Conservation (phyloP, 805 yeast species). For the Cyberlindnera americana region DNA sequence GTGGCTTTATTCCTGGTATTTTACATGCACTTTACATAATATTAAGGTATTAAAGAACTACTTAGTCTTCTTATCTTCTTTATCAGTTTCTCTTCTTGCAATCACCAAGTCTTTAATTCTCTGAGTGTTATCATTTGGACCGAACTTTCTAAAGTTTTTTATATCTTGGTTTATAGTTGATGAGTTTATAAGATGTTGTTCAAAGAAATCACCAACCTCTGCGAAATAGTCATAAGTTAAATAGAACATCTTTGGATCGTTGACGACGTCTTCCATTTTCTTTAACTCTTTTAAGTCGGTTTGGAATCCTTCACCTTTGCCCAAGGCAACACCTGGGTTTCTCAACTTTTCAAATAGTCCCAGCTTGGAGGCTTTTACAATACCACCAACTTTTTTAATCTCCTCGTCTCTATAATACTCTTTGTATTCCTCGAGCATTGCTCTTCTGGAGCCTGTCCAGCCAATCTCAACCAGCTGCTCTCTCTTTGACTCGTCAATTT, state of each 20-base stretch:
- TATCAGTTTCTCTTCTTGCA: slow-evolving; percentile 18
- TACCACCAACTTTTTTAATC: slow-evolving; percentile 67
- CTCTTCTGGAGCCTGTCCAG: slow-evolving; percentile 92
- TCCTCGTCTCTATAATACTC: slow-evolving; percentile 61
- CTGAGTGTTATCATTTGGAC: slow-evolving; percentile 51
- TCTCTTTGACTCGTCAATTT: slow-evolving; percentile 31
- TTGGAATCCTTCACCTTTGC: slow-evolving; percentile 81
- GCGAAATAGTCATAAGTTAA: slow-evolving; percentile 55
- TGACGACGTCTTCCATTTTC: slow-evolving; percentile 37
- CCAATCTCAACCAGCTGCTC: slow-evolving; percentile 61
- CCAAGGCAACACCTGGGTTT: slow-evolving; percentile 57
- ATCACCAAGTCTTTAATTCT: slow-evolving; percentile 32
- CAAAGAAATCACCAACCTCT: slow-evolving; percentile 46
- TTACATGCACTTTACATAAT: slow-evolving; percentile 58
- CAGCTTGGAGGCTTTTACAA: slow-evolving; percentile 68
- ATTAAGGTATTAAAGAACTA: slow-evolving; percentile 20
- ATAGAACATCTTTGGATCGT: slow-evolving; percentile 43
- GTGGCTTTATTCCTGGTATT: slow-evolving; percentile 73
- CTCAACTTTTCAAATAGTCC: slow-evolving; percentile 63
- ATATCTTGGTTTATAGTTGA: slow-evolving; percentile 40
- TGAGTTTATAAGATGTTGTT: slow-evolving; percentile 34
- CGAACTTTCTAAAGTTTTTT: slow-evolving; percentile 64
- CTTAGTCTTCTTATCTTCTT: slow-evolving; percentile 15
- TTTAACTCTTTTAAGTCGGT: slow-evolving; percentile 40
- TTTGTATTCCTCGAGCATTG: slow-evolving; percentile 65